Evolutionary conservation across 2,329 filamentous ascomycete species (phyloP).

Genomic region (Lasiodiplodia hormozganensis): DNA sequence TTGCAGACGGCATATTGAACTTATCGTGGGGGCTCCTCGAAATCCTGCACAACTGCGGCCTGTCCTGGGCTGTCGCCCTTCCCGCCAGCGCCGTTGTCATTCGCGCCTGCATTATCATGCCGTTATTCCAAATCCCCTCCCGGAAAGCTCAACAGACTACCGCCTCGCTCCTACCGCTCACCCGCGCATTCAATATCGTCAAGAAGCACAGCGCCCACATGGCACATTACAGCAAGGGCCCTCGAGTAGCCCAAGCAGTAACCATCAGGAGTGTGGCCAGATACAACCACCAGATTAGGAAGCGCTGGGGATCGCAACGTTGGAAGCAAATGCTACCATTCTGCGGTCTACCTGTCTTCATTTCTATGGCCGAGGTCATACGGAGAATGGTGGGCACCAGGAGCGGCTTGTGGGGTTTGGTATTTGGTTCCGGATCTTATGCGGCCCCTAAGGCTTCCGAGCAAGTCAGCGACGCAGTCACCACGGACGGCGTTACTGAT

Average conservation of each 20-base stretch:
- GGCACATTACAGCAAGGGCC: neutral
- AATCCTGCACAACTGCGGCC: constrained; percentile 57
- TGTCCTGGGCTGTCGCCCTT: constrained; percentile 63
- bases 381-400: constrained; percentile 43
- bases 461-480: neutral
- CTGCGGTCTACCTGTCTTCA: constrained; percentile 44
- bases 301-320: constrained; percentile 13
- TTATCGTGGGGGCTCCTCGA: constrained; percentile 41
- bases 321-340: constrained; percentile 18
- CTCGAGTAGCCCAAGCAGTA: neutral
- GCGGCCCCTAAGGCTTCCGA: neutral
- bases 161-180: constrained; percentile 49
- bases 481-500: neutral
- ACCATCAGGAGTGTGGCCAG: neutral
- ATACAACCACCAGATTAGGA: neutral
- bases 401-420: constrained; percentile 33
- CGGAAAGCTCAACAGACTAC: constrained; percentile 50
- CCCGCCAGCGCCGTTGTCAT: constrained; percentile 62
- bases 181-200: neutral
- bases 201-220: neutral
- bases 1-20: neutral
- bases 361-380: constrained; percentile 46
- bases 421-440: neutral
- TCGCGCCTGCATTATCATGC: constrained; percentile 56
- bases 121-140: constrained; percentile 52